Conservation (phyloP, 208 protist species). For the Tritrichomonas musculus region DNA sequence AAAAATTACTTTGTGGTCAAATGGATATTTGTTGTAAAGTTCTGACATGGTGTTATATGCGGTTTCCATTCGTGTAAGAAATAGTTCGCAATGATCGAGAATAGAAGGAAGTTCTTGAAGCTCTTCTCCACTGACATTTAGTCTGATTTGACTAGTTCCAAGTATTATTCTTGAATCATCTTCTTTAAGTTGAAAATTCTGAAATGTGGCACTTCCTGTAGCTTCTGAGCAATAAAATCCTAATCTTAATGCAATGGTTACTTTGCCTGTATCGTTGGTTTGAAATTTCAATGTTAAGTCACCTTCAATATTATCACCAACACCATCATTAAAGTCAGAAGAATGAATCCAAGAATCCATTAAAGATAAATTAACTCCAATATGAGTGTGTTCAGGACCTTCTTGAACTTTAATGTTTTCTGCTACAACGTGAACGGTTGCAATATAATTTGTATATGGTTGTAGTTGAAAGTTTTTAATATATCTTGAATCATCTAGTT, state of each 20-base stretch:
- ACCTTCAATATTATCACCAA: background rate
- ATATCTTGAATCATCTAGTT: slow-evolving; percentile 17
- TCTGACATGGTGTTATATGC: background rate
- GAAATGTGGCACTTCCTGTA: background rate
- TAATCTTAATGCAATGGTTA: background rate
- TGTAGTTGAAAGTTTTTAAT: background rate
- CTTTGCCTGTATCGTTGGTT: background rate
- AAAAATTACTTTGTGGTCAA: background rate
- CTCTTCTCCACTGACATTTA: background rate
- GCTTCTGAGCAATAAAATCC: slow-evolving; percentile 20
- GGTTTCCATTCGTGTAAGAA: background rate
- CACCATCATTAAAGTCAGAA: background rate
- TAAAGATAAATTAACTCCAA: background rate
- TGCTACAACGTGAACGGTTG: background rate
- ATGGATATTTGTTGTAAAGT: background rate
- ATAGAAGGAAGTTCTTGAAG: background rate
- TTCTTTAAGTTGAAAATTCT: background rate
- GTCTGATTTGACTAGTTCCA: background rate
- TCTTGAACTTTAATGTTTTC: background rate
- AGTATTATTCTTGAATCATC: background rate
- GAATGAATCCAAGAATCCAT: slow-evolving; percentile 1
- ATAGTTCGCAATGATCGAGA: background rate
- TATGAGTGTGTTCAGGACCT: background rate
- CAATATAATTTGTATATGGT: background rate
- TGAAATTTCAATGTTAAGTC: background rate